Percentiles rank a stretch among this genome's conserved stretches.
Conservation (phyloP, 2,329 filamentous ascomycete genomes). For the Byssochlamys sp. region DNA sequence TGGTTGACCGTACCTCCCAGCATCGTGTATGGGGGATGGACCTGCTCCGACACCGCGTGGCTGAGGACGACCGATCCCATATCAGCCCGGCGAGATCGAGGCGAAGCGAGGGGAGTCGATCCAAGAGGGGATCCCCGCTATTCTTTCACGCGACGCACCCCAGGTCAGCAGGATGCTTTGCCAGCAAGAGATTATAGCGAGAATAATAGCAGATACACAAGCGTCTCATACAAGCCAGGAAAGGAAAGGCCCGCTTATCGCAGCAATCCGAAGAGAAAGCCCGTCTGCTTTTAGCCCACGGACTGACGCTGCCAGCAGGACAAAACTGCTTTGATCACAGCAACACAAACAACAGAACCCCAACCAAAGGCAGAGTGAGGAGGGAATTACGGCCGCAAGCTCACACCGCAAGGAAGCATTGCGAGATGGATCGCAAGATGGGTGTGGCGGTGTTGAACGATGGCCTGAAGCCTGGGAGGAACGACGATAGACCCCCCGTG, state of each 20-base stretch:
- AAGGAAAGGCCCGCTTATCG: background rate
- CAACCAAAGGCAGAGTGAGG: background rate
- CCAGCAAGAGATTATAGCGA: background rate
- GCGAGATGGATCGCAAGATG: background rate
- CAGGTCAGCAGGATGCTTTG: background rate
- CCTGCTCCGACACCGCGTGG: conserved; percentile 65
- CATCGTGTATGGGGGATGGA: conserved; percentile 64
- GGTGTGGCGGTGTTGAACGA: background rate
- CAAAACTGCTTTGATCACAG: background rate
- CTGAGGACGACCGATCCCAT: conserved; percentile 54
- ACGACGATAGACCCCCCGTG: background rate
- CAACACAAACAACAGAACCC: background rate
- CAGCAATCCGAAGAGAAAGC: background rate
- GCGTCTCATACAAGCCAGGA: background rate
- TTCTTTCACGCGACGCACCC: background rate
- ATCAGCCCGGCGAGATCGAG: conserved; percentile 29
- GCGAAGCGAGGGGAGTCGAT: conserved; percentile 2
- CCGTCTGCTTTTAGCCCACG: background rate
- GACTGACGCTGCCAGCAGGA: background rate
- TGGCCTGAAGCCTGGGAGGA: background rate
- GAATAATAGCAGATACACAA: background rate
- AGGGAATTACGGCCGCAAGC: background rate
- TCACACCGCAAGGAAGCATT: background rate
- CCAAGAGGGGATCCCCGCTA: background rate
- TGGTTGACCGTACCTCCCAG: conserved; percentile 37